Conservation (phyloP, 805 yeast genomes). For the Vanderwaltozyma tropicalis region DNA sequence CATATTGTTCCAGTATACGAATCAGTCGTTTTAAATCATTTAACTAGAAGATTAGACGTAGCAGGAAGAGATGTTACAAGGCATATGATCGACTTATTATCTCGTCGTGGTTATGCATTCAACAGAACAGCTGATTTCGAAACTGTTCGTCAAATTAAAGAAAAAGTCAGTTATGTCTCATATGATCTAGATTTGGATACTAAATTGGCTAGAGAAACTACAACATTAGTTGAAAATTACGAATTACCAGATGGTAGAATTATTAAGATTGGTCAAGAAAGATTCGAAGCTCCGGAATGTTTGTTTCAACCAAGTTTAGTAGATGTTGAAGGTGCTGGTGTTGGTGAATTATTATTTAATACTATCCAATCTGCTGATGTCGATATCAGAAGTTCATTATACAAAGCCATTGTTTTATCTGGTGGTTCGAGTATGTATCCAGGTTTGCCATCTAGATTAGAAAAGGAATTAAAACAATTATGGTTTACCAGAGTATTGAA, state of each 20-base stretch:
- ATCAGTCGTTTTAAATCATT: conserved; percentile 89
- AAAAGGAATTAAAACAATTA: conserved; percentile 90
- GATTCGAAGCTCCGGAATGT: conserved; percentile 66
- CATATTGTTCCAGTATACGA: conserved; percentile 98
- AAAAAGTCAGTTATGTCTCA: conserved; percentile 88
- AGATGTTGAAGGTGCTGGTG: conserved; percentile 93
- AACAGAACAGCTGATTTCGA: conserved; percentile 98
- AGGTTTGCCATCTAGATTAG: conserved; percentile 90
- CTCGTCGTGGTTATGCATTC: conserved; percentile 95
- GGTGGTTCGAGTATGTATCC: conserved; percentile 99
- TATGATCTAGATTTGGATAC: conserved; percentile 88
- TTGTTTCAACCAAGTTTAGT: conserved; percentile 91
- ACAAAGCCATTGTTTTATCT: conserved; percentile 83
- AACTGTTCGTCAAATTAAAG: conserved; percentile 95
- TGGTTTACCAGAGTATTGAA: conserved; percentile 86
- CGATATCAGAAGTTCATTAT: conserved; percentile 80
- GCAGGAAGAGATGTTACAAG: conserved; percentile 99
- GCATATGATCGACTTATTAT: conserved; percentile 76
- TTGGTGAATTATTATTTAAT: conserved; percentile 85
- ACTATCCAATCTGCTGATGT: conserved; percentile 92
- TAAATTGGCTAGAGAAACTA: conserved; percentile 85
- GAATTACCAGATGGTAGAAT: conserved; percentile 96
- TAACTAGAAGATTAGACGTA: conserved; percentile 85
- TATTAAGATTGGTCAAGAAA: conserved; percentile 87
- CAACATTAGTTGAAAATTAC: conserved; percentile 80